Conservation (phyloP, 2,329 filamentous ascomycete species). For the Ophiocordyceps camponoti-leonardi region DNA sequence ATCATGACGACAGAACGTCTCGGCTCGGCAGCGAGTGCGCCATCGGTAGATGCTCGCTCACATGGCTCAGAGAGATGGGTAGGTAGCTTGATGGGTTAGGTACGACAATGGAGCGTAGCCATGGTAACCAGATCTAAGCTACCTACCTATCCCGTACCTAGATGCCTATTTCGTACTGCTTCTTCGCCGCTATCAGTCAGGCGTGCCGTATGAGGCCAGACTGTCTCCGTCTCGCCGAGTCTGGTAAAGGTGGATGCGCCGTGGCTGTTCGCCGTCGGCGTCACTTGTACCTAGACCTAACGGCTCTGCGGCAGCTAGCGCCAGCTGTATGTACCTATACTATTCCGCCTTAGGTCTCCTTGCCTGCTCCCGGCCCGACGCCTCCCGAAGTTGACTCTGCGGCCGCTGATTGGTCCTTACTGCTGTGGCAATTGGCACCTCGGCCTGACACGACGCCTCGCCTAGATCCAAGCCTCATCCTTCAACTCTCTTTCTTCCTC, state of each 20-base stretch:
- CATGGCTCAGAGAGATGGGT: no score
- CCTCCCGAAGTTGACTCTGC: neutral
- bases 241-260: no score
- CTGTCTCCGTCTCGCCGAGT: neutral
- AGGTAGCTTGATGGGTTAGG: no score
- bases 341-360: no score
- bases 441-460: neutral
- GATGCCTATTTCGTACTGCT: neutral
- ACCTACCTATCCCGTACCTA: no score
- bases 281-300: neutral
- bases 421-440: neutral
- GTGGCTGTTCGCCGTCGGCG: neutral
- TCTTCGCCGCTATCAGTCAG: neutral
- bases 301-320: neutral
- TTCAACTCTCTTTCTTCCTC: neutral
- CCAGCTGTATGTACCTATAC: neutral
- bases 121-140: neutral
- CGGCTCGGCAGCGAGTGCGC: no score
- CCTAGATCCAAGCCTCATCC: neutral
- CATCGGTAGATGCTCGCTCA: no score
- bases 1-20: no score
- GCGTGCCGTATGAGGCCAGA: neutral
- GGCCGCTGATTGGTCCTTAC: neutral
- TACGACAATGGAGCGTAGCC: neutral
- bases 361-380: neutral